A percentile compares a stretch with the other conserved stretches of the same genome.
phyloP scores from a whole-genome alignment of 164 flowering plant species.

The Stephania cephalantha region DNA sequence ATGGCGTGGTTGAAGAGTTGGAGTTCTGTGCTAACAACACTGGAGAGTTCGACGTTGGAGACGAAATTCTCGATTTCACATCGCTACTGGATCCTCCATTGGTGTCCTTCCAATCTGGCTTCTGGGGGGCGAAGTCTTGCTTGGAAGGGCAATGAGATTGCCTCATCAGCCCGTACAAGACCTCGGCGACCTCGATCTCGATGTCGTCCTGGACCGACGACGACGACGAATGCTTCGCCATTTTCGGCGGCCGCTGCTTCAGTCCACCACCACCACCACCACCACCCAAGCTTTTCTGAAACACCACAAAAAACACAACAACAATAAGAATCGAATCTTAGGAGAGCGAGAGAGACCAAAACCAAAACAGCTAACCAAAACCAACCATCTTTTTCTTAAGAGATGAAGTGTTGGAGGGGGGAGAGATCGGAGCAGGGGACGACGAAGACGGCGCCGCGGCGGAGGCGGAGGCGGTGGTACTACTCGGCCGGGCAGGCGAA shows the following conservation, averaged over 20 bases:
- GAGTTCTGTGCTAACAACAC: constrained; percentile 34
- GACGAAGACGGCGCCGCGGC: constrained; percentile 15
- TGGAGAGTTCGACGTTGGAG: constrained; percentile 55
- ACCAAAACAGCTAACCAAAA: not conserved
- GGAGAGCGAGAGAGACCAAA: not conserved
- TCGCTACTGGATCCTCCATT: constrained; percentile 46
- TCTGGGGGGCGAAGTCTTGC: constrained; percentile 38
- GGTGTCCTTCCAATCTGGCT: constrained; percentile 35
- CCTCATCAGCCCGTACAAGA: constrained; percentile 75
- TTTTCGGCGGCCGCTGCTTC: constrained; percentile 56
- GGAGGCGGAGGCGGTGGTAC: constrained; percentile 21
- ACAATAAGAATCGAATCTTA: not conserved
- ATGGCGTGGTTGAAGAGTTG: constrained; percentile 31
- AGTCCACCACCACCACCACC: constrained; percentile 11
- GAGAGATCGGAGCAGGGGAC: constrained; percentile 47
- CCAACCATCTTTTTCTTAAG: constrained; percentile 60
- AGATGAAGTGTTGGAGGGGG: constrained; percentile 51
- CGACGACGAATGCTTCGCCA: constrained; percentile 29
- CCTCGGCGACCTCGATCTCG: constrained; percentile 95
- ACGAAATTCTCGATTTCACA: constrained; percentile 57
- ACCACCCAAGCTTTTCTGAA: constrained; percentile 52
- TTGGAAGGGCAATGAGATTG: constrained; percentile 62
- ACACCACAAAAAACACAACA: constrained; percentile 1
- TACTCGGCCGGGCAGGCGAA: constrained; percentile 61
- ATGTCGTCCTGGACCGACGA: constrained; percentile 72